phyloP scores from a whole-genome alignment of 2,329 filamentous ascomycete genomes.

The Chrysosporium keratinophilum region DNA sequence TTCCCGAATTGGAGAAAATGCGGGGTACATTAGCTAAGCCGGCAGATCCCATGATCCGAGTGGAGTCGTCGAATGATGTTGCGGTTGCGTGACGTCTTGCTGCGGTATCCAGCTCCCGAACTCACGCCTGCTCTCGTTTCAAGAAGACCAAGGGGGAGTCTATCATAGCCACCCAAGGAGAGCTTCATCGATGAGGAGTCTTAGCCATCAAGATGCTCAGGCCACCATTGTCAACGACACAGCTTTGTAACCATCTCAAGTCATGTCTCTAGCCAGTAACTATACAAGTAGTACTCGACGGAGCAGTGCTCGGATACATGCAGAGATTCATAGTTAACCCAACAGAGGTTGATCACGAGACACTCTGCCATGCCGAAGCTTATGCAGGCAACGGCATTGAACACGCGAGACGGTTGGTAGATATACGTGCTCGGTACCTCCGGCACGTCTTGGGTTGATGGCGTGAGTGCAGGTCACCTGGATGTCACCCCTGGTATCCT shows the following conservation, averaged over 20 bases:
- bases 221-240: no score
- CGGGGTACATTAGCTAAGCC: conserved; percentile 15
- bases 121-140: not conserved
- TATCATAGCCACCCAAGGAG: no score
- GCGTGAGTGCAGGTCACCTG: conserved; percentile 7
- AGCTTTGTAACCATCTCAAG: no score
- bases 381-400: not conserved
- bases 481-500: conserved; percentile 7
- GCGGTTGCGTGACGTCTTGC: conserved; percentile 3
- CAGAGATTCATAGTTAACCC: not conserved
- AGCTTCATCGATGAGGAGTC: no score
- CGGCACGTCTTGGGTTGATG: not conserved
- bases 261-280: no score
- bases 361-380: not conserved
- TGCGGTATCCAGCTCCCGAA: not conserved
- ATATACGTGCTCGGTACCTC: conserved; percentile 9
- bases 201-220: no score
- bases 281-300: no score
- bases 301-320: not conserved
- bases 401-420: not conserved
- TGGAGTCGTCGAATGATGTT: conserved; percentile 10
- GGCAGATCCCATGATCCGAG: conserved; percentile 7
- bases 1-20: conserved; percentile 4
- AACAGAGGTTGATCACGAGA: conserved; percentile 5
- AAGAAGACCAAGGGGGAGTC: no score